phyloP scores from a whole-genome alignment of 345 rosid species.

The Lagerstroemia speciosa region DNA sequence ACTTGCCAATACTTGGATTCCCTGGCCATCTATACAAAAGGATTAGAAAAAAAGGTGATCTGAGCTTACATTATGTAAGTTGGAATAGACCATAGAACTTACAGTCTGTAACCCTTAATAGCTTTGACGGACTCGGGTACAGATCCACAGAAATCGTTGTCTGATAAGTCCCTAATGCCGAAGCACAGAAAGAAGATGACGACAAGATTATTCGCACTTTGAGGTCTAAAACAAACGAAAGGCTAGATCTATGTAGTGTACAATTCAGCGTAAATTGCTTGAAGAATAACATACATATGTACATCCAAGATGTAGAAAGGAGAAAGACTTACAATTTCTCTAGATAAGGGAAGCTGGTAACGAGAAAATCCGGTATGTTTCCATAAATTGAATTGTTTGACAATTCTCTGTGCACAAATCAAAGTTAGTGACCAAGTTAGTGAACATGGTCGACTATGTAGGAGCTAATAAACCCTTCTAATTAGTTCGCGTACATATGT shows the following conservation, averaged over 20 bases:
- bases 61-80: no score
- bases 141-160: conserved; percentile 14
- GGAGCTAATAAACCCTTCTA: no score
- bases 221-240: no score
- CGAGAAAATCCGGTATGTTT: conserved; percentile 19
- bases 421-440: no score
- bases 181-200: background rate
- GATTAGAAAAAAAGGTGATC: background rate
- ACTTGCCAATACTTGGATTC: background rate
- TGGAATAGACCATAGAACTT: no score
- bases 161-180: conserved; percentile 17
- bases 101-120: background rate
- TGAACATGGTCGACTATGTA: no score
- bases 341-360: conserved; percentile 7
- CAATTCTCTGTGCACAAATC: conserved; percentile 11
- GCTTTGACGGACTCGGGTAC: conserved; percentile 11
- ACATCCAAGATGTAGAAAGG: no score
- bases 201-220: no score
- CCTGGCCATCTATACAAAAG: background rate
- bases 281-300: no score
- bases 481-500: no score
- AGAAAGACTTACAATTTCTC: conserved; percentile 13
- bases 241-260: no score
- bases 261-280: no score
- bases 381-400: conserved; percentile 16